Evolutionary conservation across 148 eudicot species (phyloP), one percentile per base, ranked within the genome.

Genomic region (Limonium bicolor): DNA sequence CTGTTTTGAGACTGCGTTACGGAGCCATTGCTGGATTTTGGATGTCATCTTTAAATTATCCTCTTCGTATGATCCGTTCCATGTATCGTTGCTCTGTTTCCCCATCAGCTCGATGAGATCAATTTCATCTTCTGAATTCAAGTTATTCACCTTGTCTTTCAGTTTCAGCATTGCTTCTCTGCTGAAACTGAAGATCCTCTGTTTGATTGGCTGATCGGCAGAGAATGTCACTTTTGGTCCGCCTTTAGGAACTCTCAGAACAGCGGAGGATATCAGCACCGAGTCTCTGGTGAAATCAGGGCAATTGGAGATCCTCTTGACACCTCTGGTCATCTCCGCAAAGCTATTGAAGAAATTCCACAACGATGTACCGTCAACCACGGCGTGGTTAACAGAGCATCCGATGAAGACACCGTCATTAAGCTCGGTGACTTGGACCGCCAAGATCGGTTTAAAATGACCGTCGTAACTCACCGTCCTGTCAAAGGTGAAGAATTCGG

Each of bases 321-420:
- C 38, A 1, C 66, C 69, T 27, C 35, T 58, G 3, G 53, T 15
- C 47, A 71, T 4, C 27, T 72, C 78, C 2, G 83, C 78, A 31
- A 65, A 76, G 7, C 72, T 62, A 41, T 71, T 76, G 50, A 76
- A 76, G 65, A 76, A 76, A 47, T 76, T 76, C 83, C 83, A 76
- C 57, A 76, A 76, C 11, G 78, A 71, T 3, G 83, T 76, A 0
- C 83, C 83, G 33, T 76, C 83, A 1, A 68, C 67, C 12, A 72
- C 78, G 20, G 78, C 78, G 51, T 76, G 83, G 38, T 76, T 76
- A 12, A 65, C 58, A 3, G 75, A 61, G 29, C 74, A 60, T 1
- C 78, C 83, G 27, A 76, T 20, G 51, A 76, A 76, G 8, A 76
- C 54, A 19, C 67, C 67, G 55, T 65, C 83, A 20, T 37, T 56